phyloP scores from a whole-genome alignment of 306 rosid species.

The Vigna unguiculata region DNA sequence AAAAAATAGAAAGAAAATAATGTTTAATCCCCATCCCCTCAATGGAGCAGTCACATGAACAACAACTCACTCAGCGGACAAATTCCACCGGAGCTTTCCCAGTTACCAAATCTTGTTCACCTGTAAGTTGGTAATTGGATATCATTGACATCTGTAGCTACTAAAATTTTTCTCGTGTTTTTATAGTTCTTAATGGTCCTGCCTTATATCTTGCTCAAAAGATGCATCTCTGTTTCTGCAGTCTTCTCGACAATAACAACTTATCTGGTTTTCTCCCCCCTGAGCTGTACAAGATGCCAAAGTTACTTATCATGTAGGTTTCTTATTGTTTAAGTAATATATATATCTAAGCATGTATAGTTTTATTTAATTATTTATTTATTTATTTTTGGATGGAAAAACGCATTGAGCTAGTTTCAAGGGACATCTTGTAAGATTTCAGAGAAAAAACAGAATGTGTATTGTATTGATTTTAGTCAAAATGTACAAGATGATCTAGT shows the following conservation, averaged over 20 bases:
- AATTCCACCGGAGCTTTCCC: constrained; percentile 74
- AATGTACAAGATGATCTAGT: no score
- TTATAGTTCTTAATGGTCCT: constrained; percentile 22
- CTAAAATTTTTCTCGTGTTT: constrained; percentile 19
- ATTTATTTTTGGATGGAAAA: background rate
- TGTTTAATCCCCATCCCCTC: background rate
- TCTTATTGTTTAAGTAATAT: constrained; percentile 29
- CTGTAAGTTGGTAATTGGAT: constrained; percentile 65
- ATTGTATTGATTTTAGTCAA: background rate
- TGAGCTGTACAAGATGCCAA: constrained; percentile 60
- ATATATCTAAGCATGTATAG: background rate
- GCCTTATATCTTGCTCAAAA: constrained; percentile 39
- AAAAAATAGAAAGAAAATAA: constrained; percentile 29
- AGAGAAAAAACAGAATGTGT: background rate
- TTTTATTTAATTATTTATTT: background rate
- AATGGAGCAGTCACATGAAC: constrained; percentile 92
- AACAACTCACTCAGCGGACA: constrained; percentile 92
- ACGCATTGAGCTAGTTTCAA: background rate
- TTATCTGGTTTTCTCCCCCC: constrained; percentile 84
- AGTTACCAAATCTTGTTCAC: constrained; percentile 70
- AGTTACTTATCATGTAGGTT: constrained; percentile 59
- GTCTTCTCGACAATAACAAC: constrained; percentile 95
- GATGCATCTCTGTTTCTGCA: constrained; percentile 55
- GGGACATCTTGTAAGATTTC: background rate
- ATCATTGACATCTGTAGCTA: constrained; percentile 18